phyloP scores from a whole-genome alignment of 352 stramenopile species.

The Aphanomyces stellatus region DNA sequence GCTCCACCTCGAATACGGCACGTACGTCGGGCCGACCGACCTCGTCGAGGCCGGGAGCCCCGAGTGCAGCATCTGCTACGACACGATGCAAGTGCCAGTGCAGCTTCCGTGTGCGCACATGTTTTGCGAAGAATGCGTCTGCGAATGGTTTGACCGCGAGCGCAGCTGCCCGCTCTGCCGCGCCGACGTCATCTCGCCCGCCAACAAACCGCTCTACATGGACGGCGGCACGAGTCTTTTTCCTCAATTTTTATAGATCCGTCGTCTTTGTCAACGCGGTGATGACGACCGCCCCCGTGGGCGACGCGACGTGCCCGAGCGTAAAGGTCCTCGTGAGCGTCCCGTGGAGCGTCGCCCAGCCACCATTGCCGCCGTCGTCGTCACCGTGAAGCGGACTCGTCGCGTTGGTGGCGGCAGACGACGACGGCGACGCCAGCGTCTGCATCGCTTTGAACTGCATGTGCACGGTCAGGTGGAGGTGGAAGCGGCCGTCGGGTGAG shows the following conservation, averaged over 20 bases:
- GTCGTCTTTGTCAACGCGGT: constrained; percentile 21
- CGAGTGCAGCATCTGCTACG: constrained; percentile 80
- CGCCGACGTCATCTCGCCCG: constrained; percentile 32
- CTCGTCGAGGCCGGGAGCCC: constrained; percentile 46
- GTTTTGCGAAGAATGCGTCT: constrained; percentile 80
- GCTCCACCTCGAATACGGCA: constrained; percentile 53
- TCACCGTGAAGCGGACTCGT: neutral
- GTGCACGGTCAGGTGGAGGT: constrained; percentile 48
- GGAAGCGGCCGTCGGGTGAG: constrained; percentile 22
- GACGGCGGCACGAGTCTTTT: constrained; percentile 70
- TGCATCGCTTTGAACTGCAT: constrained; percentile 69
- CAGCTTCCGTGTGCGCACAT: constrained; percentile 71
- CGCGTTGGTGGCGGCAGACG: neutral
- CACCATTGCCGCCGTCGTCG: constrained; percentile 22
- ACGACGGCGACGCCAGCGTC: constrained; percentile 21
- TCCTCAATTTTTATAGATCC: constrained; percentile 54
- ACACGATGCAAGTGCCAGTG: constrained; percentile 56
- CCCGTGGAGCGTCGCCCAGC: constrained; percentile 53
- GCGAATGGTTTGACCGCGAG: constrained; percentile 78
- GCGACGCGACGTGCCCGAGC: constrained; percentile 38
- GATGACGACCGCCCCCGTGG: constrained; percentile 38
- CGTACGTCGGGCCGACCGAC: constrained; percentile 53
- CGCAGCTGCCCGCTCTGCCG: constrained; percentile 70
- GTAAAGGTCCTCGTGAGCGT: constrained; percentile 49
- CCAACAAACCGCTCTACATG: constrained; percentile 50